Evolutionary conservation across 805 yeast genomes (phyloP), one percentile per base, ranked within the genome.

Genomic region (Zygosaccharomyces rouxii): DNA sequence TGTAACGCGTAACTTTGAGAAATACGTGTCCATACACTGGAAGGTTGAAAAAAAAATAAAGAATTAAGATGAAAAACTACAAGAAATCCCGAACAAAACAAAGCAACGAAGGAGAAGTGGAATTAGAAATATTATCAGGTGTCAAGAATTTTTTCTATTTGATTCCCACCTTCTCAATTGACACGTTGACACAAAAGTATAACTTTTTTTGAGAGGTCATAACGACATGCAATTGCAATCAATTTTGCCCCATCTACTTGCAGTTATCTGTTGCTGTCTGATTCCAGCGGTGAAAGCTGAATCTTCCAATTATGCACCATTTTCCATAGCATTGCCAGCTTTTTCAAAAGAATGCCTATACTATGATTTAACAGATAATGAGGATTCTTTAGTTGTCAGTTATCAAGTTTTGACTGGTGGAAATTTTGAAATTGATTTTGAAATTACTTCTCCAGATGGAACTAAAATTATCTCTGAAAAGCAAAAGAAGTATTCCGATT

Each of bases 361-460:
- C 51, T 66, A 68, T 52, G 69, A 65, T 47, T 51, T 74, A 50
- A 42, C 48, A 16, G 50, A 59, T 35, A 72, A 71, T 6, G 71
- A 68, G 1, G 75, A 72, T 38, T 57, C 75, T 1, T 49, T 73
- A n/a, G 67, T 70, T 13, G 68, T 72, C 7, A 66, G 72, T 38
- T 73, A 73, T 48, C 77, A 73, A 60, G 87, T 82, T 46, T 75
- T 81, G 56, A 75, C 79, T 43, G 87, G 87, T 52, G 87, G 87
- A 14, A 74, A 81, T 47, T 82, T 81, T 56, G 86, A 82, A 62
- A 77, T 82, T 47, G 85, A 82, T 61, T 82, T 80, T 62, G 73
- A 75, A 49, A 79, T 82, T 53, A 77, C 71, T 45, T 73, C 78
- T 46, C 86, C 87, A 30, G 71, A 65, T 41, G 80, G 79, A 19